These are phyloP conservation scores for Colletotrichum costaricense DNA, from an alignment of 2,329 filamentous ascomycete genomes.

Conservation along the genomic window DNA sequence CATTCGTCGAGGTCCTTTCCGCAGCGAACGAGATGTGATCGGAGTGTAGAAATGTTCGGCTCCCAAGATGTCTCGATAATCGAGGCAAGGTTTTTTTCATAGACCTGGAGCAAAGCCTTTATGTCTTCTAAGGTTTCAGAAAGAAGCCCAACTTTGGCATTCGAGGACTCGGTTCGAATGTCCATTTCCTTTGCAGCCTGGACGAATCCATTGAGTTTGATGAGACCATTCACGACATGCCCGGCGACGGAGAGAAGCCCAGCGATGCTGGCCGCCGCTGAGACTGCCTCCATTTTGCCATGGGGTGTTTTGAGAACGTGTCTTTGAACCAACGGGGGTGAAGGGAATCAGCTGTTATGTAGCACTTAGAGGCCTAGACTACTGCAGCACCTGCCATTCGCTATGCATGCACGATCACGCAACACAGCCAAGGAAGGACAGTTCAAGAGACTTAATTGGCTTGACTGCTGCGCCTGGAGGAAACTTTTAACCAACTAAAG, in stretches of 20 bases:
- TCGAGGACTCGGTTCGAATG: neutral
- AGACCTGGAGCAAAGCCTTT: neutral
- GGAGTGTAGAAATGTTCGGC: neutral
- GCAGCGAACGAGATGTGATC: neutral
- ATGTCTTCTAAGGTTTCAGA: neutral
- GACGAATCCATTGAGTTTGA: neutral
- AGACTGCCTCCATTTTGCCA: neutral
- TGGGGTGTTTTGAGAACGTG: no score
- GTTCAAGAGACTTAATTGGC: no score
- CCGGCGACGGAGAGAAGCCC: neutral
- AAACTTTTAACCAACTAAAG: no score
- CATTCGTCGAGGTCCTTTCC: neutral
- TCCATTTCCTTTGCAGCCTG: neutral
- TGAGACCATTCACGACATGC: neutral
- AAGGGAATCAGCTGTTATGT: no score
- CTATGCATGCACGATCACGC: no score
- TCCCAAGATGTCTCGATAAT: neutral
- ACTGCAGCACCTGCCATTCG: no score
- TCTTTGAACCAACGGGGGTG: no score
- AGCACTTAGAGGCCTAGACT: no score
- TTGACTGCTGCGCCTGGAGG: no score
- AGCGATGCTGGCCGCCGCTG: conserved; percentile 1
- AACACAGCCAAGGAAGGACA: no score
- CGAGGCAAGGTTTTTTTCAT: neutral
- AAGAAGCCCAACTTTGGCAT: neutral